phyloP scores from a whole-genome alignment of 2,329 filamentous ascomycete species.

The Dothidotthia symphoricarpi region DNA sequence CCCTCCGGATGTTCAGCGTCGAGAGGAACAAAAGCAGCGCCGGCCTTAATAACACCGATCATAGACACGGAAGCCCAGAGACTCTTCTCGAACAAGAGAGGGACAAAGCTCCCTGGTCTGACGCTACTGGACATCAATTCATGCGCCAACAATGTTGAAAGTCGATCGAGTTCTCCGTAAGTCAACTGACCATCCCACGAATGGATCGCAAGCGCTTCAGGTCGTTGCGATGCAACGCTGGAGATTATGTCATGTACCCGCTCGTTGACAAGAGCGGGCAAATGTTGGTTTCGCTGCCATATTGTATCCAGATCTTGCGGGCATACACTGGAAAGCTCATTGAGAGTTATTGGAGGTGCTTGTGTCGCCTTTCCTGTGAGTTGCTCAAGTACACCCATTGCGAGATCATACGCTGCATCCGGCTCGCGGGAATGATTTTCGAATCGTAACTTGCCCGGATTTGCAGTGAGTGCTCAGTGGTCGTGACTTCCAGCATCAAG shows the following conservation, averaged over 20 bases:
- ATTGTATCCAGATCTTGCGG: too few species aligned
- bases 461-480: too few species aligned
- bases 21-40: constrained; percentile 42
- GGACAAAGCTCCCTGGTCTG: constrained; percentile 11
- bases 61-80: constrained; percentile 35
- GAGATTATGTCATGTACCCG: constrained; percentile 10
- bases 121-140: constrained; percentile 9
- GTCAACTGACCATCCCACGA: constrained; percentile 11
- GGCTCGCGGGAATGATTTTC: too few species aligned
- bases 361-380: too few species aligned
- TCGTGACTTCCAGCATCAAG: too few species aligned
- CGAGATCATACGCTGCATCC: too few species aligned
- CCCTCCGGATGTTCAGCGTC: constrained; percentile 27
- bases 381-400: too few species aligned
- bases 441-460: too few species aligned
- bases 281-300: too few species aligned
- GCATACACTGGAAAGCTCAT: too few species aligned
- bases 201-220: constrained; percentile 15
- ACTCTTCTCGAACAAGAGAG: constrained; percentile 26
- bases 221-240: constrained; percentile 1
- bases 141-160: constrained; percentile 4
- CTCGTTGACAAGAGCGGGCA: too few species aligned
- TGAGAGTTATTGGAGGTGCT: too few species aligned
- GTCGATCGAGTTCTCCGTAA: constrained; percentile 1
- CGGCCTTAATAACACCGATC: constrained; percentile 45